Percentiles rank a stretch among this genome's conserved stretches.
Conservation (phyloP, 2,329 filamentous ascomycete species). For the Phaeosphaeria sp. region DNA sequence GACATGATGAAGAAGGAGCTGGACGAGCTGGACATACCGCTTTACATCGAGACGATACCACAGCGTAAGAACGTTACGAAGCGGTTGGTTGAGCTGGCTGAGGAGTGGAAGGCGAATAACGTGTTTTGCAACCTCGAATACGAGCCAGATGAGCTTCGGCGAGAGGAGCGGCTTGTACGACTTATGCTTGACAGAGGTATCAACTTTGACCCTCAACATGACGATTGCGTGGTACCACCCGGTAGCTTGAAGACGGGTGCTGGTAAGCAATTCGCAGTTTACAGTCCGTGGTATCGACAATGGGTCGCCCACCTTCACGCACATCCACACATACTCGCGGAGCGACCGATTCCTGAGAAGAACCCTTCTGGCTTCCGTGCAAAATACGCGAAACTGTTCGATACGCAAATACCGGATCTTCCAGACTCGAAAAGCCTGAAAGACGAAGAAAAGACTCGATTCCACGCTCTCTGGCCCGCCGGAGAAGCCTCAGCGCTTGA, state of each 20-base stretch:
- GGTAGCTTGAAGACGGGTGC: conserved; percentile 69
- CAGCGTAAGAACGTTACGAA: conserved; percentile 67
- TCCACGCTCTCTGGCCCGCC: conserved; percentile 53
- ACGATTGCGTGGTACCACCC: conserved; percentile 82
- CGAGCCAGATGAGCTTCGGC: conserved; percentile 85
- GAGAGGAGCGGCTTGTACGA: conserved; percentile 72
- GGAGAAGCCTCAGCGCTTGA: conserved; percentile 54
- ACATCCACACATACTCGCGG: conserved; percentile 70
- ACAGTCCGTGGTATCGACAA: conserved; percentile 78
- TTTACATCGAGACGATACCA: conserved; percentile 75
- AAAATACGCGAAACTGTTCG: conserved; percentile 53
- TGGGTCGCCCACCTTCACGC: conserved; percentile 78
- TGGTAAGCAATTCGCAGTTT: conserved; percentile 84
- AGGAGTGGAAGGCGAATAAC: conserved; percentile 75
- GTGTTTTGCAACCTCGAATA: conserved; percentile 88
- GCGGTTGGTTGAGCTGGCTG: conserved; percentile 69
- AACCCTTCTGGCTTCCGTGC: conserved; percentile 61
- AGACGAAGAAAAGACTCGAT: conserved; percentile 45
- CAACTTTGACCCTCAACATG: conserved; percentile 74
- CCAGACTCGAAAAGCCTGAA: conserved; percentile 68
- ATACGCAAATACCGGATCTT: conserved; percentile 46
- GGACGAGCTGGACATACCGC: conserved; percentile 73
- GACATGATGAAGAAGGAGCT: conserved; percentile 70
- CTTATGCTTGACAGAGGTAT: conserved; percentile 68
- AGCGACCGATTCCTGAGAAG: conserved; percentile 62